Evolutionary conservation across 2,329 filamentous ascomycete species (phyloP), one percentile per base, ranked within the genome.

Genomic region (Colletotrichum camelliae): DNA sequence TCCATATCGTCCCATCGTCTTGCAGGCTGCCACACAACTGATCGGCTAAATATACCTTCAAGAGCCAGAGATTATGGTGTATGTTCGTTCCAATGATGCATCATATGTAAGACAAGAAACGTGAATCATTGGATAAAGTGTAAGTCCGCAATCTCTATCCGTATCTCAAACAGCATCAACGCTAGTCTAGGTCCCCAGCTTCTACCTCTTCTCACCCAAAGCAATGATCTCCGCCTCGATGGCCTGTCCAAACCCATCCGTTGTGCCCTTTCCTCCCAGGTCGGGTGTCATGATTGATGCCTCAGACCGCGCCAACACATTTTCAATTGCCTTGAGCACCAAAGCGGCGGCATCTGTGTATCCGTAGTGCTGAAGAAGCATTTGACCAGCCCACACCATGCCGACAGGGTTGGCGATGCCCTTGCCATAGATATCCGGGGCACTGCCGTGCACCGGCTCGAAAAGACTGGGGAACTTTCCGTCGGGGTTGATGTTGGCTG

Each of bases 321-420:
- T 86, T 79, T 94, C 93, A 73, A 95, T 88, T 37, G 91, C 89
- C 69, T 90, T 88, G 8, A 89, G 88, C 77, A 91, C 87, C 77
- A 89, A 87, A 66, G 94, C 88, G 2, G 93, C 74, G 3, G 70
- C 74, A 1, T 69, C 70, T 7, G 29, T 52, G 21, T 64, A 60
- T 15, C 70, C 70, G 29, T 67, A 94, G 85, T 95, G 95, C 81
- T 94, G 91, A 77, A 95, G 87, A 88, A 95, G 91, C 93, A 95
- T 94, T 71, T 92, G 92, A 31, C 94, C 85, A 66, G 93, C 94
- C 52, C 95, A 88, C 37, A 95, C 91, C 79, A 93, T 91, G 1
- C 93, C 94, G 39, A 95, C 89, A 0, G 94, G 94, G 85, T 95
- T 95, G 70, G 94, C 93, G 57, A 94, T 88, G 52, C 92, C 92